Evolutionary conservation across 257 asterid species (phyloP).

Genomic region (Eucommia ulmoides): DNA sequence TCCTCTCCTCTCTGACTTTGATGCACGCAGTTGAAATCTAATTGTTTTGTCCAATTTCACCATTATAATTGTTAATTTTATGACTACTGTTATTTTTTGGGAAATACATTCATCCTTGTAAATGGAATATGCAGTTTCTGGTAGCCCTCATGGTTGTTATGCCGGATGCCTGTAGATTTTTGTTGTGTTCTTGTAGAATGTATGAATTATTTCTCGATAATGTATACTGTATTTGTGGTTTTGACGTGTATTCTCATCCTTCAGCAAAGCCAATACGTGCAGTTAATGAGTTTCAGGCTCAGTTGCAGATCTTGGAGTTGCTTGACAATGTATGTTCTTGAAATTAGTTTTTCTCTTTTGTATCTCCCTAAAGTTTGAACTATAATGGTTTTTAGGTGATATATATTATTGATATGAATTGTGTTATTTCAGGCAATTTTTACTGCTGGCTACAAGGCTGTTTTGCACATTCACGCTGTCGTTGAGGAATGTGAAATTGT

Average conservation of each 20-base stretch:
- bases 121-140: no score
- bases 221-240: background rate
- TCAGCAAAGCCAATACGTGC: slow-evolving; percentile 71
- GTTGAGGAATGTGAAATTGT: slow-evolving; percentile 96
- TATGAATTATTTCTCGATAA: background rate
- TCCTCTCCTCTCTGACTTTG: no score
- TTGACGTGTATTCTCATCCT: background rate
- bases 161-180: no score
- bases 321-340: slow-evolving; percentile 60
- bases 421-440: slow-evolving; percentile 59
- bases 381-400: background rate
- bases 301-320: slow-evolving; percentile 81
- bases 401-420: background rate
- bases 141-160: no score
- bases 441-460: slow-evolving; percentile 98
- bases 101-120: no score
- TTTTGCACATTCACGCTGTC: slow-evolving; percentile 77
- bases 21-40: no score
- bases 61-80: no score
- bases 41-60: no score
- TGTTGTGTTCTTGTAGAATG: background rate
- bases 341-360: background rate
- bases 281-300: slow-evolving; percentile 76
- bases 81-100: no score
- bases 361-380: no score